phyloP scores from a whole-genome alignment of 352 stramenopile genomes.

The Pythium apleroticum region DNA sequence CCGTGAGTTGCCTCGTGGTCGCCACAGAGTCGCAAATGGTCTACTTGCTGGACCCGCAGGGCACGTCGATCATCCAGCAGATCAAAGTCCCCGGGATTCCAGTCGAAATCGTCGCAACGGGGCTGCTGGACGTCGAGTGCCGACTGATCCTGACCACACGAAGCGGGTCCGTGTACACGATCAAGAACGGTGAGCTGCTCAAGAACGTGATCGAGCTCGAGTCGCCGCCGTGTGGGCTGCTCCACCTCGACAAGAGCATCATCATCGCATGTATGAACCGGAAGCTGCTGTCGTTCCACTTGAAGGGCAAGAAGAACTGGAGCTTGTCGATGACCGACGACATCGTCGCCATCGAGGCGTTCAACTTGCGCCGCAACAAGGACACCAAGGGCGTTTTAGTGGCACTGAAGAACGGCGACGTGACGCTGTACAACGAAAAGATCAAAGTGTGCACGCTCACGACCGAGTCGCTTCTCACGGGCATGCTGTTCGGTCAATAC shows the following conservation, averaged over 20 bases:
- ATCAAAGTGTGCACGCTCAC: conserved; percentile 75
- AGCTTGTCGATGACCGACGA: conserved; percentile 81
- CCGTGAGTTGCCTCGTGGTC: conserved; percentile 81
- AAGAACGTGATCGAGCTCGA: conserved; percentile 89
- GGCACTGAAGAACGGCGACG: conserved; percentile 79
- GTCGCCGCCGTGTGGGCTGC: conserved; percentile 63
- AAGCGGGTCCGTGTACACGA: conserved; percentile 85
- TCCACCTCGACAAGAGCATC: conserved; percentile 84
- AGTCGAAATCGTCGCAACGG: conserved; percentile 73
- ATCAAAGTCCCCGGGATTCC: conserved; percentile 67
- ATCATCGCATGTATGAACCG: conserved; percentile 88
- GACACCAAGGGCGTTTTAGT: conserved; percentile 81
- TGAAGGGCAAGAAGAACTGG: conserved; percentile 93
- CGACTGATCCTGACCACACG: conserved; percentile 86
- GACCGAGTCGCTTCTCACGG: conserved; percentile 68
- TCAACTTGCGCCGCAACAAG: conserved; percentile 71
- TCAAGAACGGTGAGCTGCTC: conserved; percentile 90
- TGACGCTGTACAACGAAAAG: conserved; percentile 90
- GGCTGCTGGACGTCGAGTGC: conserved; percentile 82
- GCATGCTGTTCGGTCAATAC: conserved; percentile 86
- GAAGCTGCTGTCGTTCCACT: conserved; percentile 84
- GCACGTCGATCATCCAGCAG: conserved; percentile 68
- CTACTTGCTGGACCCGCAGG: conserved; percentile 74
- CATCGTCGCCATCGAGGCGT: conserved; percentile 80
- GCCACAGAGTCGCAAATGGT: conserved; percentile 84